Base-by-base conservation (phyloP, 2,329 filamentous ascomycete species). In the Penicillium oxalicum region DNA sequence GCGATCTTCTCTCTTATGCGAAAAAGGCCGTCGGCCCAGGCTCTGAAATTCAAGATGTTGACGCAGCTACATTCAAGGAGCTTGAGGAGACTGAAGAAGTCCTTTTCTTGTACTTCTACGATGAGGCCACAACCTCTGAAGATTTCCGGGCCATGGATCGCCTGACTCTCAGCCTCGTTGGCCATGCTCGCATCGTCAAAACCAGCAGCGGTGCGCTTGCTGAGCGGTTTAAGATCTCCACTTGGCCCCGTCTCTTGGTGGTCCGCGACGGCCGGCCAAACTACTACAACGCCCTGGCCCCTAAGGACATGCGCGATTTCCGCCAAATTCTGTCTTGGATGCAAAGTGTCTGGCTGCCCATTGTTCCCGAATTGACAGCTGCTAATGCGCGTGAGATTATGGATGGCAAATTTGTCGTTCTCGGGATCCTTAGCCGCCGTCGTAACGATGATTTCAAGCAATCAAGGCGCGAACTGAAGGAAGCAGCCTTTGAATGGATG, bases 51-150 rank as follows among this genome's bases (percentile, higher is more conserved):
- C 81, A 81, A 50, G 86, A 97, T 60, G 87, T 98, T 9, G 83
- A 91, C 62, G 83, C 84, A 8, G 79, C 77, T 25, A 76, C 79
- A 4, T 90, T 98, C 63, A 84, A 87, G 66, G 83, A 84, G 53
- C 75, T 98, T 61, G 91, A 98, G 69, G 80, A 93, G 74, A 91
- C 87, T 54, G 89, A 97, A 61, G 91, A 97, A 52, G 93, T 98
- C 53, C 86, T 97, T 47, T 98, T 98, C 69, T 74, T 95, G 57
- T 98, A 97, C 74, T 95, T 97, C 70, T 98, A 96, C 70, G 93
- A 98, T 65, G 84, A 95, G 59, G 93, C 93, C 9, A 96, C 91
- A 2, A 94, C 90, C 0, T 84, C 78, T 38, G 93, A 98, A 70
- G 93, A 98, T 65, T 95, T 98, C 63, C 77, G 79, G 59, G 91